Percentiles rank a stretch among this genome's conserved stretches.
Conservation (phyloP, 352 stramenopile genomes). For the Globisporangium megalacanthum region DNA sequence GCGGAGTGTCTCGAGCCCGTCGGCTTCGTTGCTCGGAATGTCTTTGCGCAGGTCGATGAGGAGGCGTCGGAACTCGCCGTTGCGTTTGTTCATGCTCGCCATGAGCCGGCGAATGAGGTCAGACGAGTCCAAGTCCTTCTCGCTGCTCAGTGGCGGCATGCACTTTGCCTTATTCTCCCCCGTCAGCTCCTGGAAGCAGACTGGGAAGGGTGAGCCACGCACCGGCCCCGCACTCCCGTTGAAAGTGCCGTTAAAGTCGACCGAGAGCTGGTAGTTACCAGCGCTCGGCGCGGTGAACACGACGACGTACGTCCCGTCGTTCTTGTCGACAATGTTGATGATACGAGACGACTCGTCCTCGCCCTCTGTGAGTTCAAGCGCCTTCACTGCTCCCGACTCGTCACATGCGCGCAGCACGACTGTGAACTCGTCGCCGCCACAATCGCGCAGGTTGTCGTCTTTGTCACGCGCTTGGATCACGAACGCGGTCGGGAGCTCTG, state of each 20-base stretch:
- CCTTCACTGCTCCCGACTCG: constrained; percentile 13
- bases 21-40: constrained; percentile 70
- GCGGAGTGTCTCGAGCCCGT: constrained; percentile 72
- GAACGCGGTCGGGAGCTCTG: constrained; percentile 78
- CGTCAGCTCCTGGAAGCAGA: constrained; percentile 35
- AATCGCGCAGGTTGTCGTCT: constrained; percentile 84
- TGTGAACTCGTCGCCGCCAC: constrained; percentile 93
- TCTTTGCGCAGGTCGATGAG: constrained; percentile 80
- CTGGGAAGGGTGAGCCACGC: constrained; percentile 90
- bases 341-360: constrained; percentile 23
- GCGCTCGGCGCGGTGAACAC: constrained; percentile 76
- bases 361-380: not conserved
- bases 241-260: constrained; percentile 93
- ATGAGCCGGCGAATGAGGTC: constrained; percentile 71
- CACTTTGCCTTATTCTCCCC: constrained; percentile 77
- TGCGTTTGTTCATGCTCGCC: constrained; percentile 81
- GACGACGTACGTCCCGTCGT: constrained; percentile 94
- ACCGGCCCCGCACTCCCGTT: constrained; percentile 90
- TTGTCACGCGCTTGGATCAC: constrained; percentile 91
- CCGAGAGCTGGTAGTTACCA: constrained; percentile 84
- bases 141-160: constrained; percentile 51
- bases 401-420: constrained; percentile 44
- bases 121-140: constrained; percentile 73
- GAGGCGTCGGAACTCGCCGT: constrained; percentile 73
- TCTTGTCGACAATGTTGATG: constrained; percentile 75